phyloP scores from a whole-genome alignment of 805 yeast genomes.

The Wickerhamomyces rabaulensis region DNA sequence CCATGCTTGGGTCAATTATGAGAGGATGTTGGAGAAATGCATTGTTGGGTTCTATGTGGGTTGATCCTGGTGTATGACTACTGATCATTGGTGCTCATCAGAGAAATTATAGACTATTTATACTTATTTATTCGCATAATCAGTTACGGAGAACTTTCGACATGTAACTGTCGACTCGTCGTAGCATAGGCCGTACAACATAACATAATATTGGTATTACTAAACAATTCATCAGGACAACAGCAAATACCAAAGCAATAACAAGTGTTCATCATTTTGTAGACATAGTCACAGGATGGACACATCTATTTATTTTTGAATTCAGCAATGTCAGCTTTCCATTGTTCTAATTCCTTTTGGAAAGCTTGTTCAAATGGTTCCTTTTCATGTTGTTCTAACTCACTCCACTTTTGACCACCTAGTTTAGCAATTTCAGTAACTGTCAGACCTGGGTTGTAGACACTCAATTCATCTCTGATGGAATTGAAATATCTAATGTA shows the following conservation, averaged over 20 bases:
- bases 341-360: slow-evolving; percentile 27
- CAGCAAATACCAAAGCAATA: too few species aligned
- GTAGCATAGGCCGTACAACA: slow-evolving; percentile 6
- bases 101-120: too few species aligned
- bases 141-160: too few species aligned
- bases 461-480: slow-evolving; percentile 8
- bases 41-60: slow-evolving; percentile 50
- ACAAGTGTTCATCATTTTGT: too few species aligned
- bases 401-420: slow-evolving; percentile 90
- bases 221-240: too few species aligned
- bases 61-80: too few species aligned
- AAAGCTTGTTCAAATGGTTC: slow-evolving; percentile 29
- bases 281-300: too few species aligned
- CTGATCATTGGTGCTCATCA: neutral
- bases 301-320: neutral
- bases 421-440: slow-evolving; percentile 42
- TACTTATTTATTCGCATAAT: neutral
- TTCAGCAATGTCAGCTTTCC: slow-evolving; percentile 25
- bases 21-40: slow-evolving; percentile 74
- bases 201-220: neutral
- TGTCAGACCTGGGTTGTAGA: slow-evolving; percentile 12
- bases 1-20: slow-evolving; percentile 79
- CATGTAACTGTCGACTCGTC: too few species aligned
- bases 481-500: slow-evolving; percentile 13
- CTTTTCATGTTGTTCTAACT: slow-evolving; percentile 68